Conservation (phyloP, 1,139 yeast genomes). For the Nematodospora anomalae region DNA sequence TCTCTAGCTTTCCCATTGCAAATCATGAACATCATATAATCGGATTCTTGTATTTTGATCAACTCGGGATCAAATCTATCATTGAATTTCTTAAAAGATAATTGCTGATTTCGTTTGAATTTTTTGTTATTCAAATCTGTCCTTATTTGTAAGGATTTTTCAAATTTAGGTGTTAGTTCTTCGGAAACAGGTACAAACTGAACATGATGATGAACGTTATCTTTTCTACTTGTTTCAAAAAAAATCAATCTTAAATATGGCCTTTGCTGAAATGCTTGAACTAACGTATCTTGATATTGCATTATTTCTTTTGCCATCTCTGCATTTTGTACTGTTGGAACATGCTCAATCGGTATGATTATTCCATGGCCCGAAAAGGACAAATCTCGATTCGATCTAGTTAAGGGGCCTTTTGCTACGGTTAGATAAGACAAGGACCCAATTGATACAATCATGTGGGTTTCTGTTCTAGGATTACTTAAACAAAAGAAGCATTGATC, state of each 20-base stretch:
- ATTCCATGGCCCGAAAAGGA: conserved; percentile 80
- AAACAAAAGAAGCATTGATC: conserved; percentile 79
- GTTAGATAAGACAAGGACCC: conserved; percentile 69
- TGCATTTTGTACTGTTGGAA: conserved; percentile 40
- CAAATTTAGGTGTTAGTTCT: conserved; percentile 37
- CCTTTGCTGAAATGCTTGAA: conserved; percentile 41
- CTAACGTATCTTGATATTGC: conserved; percentile 45
- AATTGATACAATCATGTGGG: conserved; percentile 79
- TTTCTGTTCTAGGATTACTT: conserved; percentile 73
- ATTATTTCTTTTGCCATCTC: conserved; percentile 28
- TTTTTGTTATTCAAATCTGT: conserved; percentile 51
- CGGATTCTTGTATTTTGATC: conserved; percentile 28
- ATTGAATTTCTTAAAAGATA: conserved; percentile 38
- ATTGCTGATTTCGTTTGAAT: conserved; percentile 40
- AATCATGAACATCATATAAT: conserved; percentile 43
- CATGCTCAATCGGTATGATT: conserved; percentile 79
- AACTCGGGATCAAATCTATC: conserved; percentile 24
- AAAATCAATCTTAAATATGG: conserved; percentile 48
- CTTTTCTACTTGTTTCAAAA: conserved; percentile 58
- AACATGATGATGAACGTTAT: conserved; percentile 63
- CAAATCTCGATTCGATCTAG: conserved; percentile 44
- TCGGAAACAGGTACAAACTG: conserved; percentile 63
- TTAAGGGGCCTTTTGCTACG: conserved; percentile 84
- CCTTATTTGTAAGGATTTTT: conserved; percentile 36
- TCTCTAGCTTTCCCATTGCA: conserved; percentile 18